Conservation (phyloP, 164 flowering plant species). For the Vitis vinifera region DNA sequence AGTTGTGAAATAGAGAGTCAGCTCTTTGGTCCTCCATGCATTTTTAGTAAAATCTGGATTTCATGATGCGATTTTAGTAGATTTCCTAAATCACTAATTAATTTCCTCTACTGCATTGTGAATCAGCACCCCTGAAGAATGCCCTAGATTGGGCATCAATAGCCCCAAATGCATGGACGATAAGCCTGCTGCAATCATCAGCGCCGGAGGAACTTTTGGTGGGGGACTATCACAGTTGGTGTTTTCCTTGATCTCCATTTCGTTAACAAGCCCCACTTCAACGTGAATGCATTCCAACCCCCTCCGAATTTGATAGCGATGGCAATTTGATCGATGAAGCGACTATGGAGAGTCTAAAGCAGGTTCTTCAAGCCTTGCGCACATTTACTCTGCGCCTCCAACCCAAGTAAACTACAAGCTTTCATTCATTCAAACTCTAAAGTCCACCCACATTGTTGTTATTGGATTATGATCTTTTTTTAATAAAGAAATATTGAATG, state of each 20-base stretch:
- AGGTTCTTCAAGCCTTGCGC: conserved; percentile 55
- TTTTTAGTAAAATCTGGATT: too few relatives aligned
- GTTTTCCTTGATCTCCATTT: conserved; percentile 81
- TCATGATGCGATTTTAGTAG: too few relatives aligned
- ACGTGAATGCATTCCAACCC: conserved; percentile 50
- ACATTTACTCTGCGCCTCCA: conserved; percentile 58
- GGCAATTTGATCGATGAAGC: conserved; percentile 61
- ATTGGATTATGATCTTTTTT: too few relatives aligned
- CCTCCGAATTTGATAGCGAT: conserved; percentile 70
- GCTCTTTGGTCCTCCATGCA: too few relatives aligned
- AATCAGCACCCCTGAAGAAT: conserved; percentile 65
- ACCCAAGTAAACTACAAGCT: conserved; percentile 9
- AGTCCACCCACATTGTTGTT: too few relatives aligned
- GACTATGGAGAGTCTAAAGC: conserved; percentile 40
- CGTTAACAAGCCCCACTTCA: conserved; percentile 78
- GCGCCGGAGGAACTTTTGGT: conserved; percentile 61
- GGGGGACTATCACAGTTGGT: conserved; percentile 75
- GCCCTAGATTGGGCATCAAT: conserved; percentile 96
- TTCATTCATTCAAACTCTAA: too few relatives aligned
- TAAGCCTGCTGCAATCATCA: conserved; percentile 85
- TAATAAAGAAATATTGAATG: too few relatives aligned
- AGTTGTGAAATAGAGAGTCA: too few relatives aligned
- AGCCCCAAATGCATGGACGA: conserved; percentile 88
- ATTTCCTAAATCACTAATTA: too few relatives aligned
- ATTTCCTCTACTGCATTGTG: too few relatives aligned